Evolutionary conservation across 1,284 basidiomycete species (phyloP), one percentile per base, ranked within the genome.

Genomic region (Vanrija pseudolonga): DNA sequence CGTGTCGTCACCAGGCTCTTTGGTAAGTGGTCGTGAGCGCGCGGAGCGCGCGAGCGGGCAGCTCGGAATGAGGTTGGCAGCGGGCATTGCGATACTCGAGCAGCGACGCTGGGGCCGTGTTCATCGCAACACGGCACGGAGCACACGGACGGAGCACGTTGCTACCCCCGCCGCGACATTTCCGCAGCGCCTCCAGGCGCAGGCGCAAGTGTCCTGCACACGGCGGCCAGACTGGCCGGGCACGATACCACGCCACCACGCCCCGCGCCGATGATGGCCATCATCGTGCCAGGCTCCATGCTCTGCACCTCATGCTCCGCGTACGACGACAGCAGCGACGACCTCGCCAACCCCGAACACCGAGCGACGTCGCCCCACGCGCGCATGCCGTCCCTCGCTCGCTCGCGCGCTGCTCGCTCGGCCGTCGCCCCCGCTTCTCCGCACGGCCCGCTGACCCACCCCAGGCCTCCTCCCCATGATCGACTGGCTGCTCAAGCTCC

Each of bases 1-100:
- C 56, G 75, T 56, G 67, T 71, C 17, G 61, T 75, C 59, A 75
- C 74, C 68, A 53, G 75, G 18, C 55, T 69, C 23, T 69, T 73
- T 43, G 75, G 75, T 75, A 46, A 58, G 73, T 63, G 2, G 8
- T 11, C 20, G 14, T 17, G 14, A 24, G n/a, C 8, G 26, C 3
- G n/a, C n/a, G 11, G 39, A 19, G 39, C n/a, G n/a, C n/a, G 15
- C 38, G 38, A 6, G 8, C 11, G 39, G n/a, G 5, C 7, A 18
- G 39, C 6, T 38, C n/a, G n/a, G n/a, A n/a, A n/a, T n/a, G n/a
- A n/a, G n/a, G n/a, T n/a, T n/a, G n/a, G n/a, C n/a, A n/a, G n/a
- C n/a, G n/a, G n/a, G n/a, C n/a, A n/a, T n/a, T n/a, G n/a, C n/a
- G n/a, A n/a, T n/a, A n/a, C n/a, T n/a, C n/a, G n/a, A n/a, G n/a